A percentile compares a stretch with the other conserved stretches of the same genome.
Conservation (phyloP, 2,329 filamentous ascomycete species). For the Epichloe typhina region DNA sequence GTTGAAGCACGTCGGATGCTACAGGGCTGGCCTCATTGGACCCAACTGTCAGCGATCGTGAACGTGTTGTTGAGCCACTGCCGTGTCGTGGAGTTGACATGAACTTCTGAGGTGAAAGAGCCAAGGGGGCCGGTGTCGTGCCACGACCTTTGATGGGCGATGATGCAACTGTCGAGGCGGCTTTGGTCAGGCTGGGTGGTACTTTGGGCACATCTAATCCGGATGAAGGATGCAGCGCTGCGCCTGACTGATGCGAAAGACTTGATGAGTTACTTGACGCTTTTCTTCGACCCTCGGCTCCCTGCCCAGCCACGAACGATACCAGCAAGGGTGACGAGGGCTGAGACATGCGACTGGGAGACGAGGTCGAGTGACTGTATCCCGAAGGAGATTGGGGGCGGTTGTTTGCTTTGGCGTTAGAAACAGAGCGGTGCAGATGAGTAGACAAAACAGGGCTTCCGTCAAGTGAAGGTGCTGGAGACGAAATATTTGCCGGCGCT, state of each 20-base stretch:
- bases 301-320: conserved; percentile 80
- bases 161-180: conserved; percentile 38
- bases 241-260: conserved; percentile 61
- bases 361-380: conserved; percentile 67
- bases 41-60: conserved; percentile 82
- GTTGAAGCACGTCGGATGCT: conserved; percentile 52
- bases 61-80: conserved; percentile 52
- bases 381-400: conserved; percentile 79
- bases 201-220: conserved; percentile 60
- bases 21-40: conserved; percentile 83
- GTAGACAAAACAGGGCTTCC: conserved; percentile 73
- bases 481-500: conserved; percentile 29
- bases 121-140: conserved; percentile 35
- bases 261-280: conserved; percentile 81
- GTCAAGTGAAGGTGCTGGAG: conserved; percentile 60
- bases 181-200: conserved; percentile 45
- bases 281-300: conserved; percentile 69
- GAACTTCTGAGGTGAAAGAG: conserved; percentile 50
- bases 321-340: conserved; percentile 70
- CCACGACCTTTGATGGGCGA: conserved; percentile 45
- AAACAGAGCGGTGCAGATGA: conserved; percentile 69
- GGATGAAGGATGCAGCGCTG: conserved; percentile 55
- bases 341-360: conserved; percentile 67
- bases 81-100: conserved; percentile 46
- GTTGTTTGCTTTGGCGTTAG: conserved; percentile 64